Evolutionary conservation across 371 early-diverging fungal genomes (phyloP), one percentile per base, ranked within the genome.

Genomic region (Encephalitozoon intestinalis): DNA sequence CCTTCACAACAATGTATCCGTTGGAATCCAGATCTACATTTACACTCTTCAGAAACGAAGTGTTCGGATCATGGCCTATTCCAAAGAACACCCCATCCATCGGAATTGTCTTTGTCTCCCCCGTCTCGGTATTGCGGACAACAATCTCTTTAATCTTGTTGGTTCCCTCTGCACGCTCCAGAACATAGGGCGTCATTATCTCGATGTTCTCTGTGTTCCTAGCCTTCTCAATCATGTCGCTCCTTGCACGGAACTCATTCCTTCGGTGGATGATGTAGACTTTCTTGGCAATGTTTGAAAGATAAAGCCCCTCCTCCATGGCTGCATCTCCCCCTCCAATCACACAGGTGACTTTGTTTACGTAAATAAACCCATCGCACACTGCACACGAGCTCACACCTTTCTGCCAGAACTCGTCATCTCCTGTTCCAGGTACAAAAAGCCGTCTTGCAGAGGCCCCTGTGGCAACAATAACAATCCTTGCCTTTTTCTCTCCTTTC

Each of bases 381-480:
- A 95, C 95, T 50, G 98, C 98, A 84, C 98, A 97, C 21, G 98
- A 95, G 72, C 93, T 92, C 83, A 97, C 94, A 81, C 98, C 98
- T 30, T 89, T 88, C 82, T 92, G 90, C 94, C 94, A 94, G 87
- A 88, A 91, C 68, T 80, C 86, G 46, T 91, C 91, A 79, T 92
- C 92, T 44, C 90, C 90, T 11, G 84, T 78, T 7, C 83, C 83
- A 50, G 78, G 78, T 0, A 76, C 79, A 73, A 75, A 28, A 86
- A 96, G 88, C 81, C 95, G 89, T 86, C 90, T 94, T 67, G 98
- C 98, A 40, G 94, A 92, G 37, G 98, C 96, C 67, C 98, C 98
- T 23, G 98, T 97, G 64, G 96, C 94, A 63, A 96, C 87, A 70
- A 96, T 91, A 70, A 97, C 87, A 21, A 92, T 85, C 79, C 92